Evolutionary conservation across 1,284 basidiomycete species (phyloP), one percentile per base, ranked within the genome.

Genomic region (Marasmius tenuissimus): DNA sequence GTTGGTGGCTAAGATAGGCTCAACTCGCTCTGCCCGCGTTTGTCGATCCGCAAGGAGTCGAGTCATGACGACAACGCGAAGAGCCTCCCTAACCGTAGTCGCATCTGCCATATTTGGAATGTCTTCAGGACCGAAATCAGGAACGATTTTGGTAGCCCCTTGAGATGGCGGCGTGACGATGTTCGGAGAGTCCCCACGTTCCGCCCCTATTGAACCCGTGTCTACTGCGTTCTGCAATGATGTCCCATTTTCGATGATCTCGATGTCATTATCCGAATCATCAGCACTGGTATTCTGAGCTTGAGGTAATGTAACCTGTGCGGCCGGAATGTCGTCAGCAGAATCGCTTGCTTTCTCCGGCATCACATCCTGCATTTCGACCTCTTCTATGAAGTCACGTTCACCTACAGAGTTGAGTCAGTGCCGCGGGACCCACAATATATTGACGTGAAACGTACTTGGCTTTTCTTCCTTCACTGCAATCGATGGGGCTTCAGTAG

Each of bases 1-100:
- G 70, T 92, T 92, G 39, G 83, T 80, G 63, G 80, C 71, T 8
- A 92, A 75, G 20, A 92, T 78, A 3, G 88, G 88, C 38, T 81
- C 78, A 14, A 89, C 78, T 35, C 84, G 82, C 65, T 88, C 85
- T 60, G 82, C 80, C 54, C 83, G 81, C 9, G 86, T 81, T 71
- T 89, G 86, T 16, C 73, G 77, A 69, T 90, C 86, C 63, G 75
- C 79, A 45, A 81, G 78, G 49, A 86, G 78, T 39, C 89, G 81
- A 10, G 83, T 81, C 74, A 84, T 82, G 35, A 89, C 80, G 12
- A 86, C 82, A 40, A 86, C 73, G 33, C 84, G 83, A 42, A 92
- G 77, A 9, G 84, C 86, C 50, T 90, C 87, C 49, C 74, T 72
- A 1, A 85, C 77, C 10, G 82, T 79, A 58, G 75, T 80, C 38